Conservation (phyloP, 83 land plant species). For the Picea abies region DNA sequence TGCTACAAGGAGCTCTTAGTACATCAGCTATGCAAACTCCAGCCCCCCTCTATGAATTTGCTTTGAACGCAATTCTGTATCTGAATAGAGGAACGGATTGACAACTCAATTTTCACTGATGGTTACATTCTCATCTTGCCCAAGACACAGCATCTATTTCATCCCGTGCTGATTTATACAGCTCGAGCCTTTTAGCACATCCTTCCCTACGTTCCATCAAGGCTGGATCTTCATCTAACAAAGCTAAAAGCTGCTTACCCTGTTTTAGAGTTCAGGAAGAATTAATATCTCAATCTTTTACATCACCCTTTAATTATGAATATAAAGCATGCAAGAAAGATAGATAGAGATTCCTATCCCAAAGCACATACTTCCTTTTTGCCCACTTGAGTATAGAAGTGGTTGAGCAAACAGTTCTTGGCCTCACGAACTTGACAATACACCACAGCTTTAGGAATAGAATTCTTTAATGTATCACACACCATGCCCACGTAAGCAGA, state of each 20-base stretch:
- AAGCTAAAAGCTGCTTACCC: slow-evolving; percentile 50
- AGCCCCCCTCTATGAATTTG: too few species aligned
- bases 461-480: slow-evolving; percentile 61
- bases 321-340: slow-evolving; percentile 2
- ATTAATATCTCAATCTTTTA: background rate
- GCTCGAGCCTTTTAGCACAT: slow-evolving; percentile 69
- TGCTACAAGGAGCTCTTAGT: too few species aligned
- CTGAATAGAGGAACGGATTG: too few species aligned
- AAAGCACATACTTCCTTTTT: slow-evolving; percentile 66
- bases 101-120: too few species aligned
- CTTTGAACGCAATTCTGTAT: too few species aligned
- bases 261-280: slow-evolving; percentile 23
- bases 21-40: too few species aligned
- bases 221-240: slow-evolving; percentile 85
- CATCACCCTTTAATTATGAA: background rate
- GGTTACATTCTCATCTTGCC: slow-evolving; percentile 27
- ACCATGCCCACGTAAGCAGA: slow-evolving; percentile 74
- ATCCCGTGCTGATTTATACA: slow-evolving; percentile 75
- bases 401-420: slow-evolving; percentile 67
- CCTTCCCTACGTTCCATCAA: slow-evolving; percentile 67
- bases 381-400: slow-evolving; percentile 79
- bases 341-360: background rate
- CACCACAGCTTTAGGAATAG: slow-evolving; percentile 91
- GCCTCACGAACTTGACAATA: slow-evolving; percentile 94
- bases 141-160: slow-evolving; percentile 88